Conservation (phyloP, 2,329 filamentous ascomycete species). For the Aspergillus neotritici region DNA sequence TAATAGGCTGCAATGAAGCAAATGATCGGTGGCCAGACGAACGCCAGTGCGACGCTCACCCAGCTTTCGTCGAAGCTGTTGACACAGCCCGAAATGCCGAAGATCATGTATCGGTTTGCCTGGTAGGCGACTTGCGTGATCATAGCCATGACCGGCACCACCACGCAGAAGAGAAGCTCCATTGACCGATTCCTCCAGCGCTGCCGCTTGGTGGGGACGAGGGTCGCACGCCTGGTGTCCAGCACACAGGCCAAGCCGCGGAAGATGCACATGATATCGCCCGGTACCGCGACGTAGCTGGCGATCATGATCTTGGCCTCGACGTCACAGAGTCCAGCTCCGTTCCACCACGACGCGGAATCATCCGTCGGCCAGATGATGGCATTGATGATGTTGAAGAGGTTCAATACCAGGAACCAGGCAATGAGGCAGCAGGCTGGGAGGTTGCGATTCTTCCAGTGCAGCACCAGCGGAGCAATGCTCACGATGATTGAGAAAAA, state of each 20-base stretch:
- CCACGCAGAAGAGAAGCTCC: conserved; percentile 53
- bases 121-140: conserved; percentile 57
- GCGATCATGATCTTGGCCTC: conserved; percentile 55
- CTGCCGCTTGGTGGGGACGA: conserved; percentile 47
- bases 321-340: conserved; percentile 59
- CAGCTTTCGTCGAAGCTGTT: conserved; percentile 52
- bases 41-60: conserved; percentile 50
- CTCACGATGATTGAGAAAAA: conserved; percentile 48
- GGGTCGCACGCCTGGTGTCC: conserved; percentile 51
- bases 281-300: conserved; percentile 48
- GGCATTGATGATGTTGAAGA: conserved; percentile 57
- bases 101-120: conserved; percentile 53
- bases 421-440: conserved; percentile 53
- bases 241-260: conserved; percentile 56
- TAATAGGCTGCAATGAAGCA: conserved; percentile 51
- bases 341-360: conserved; percentile 51
- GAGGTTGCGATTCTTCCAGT: conserved; percentile 56
- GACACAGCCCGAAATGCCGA: conserved; percentile 55
- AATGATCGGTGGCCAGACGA: conserved; percentile 53
- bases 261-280: conserved; percentile 54
- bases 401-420: conserved; percentile 53
- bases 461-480: conserved; percentile 55
- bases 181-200: conserved; percentile 44
- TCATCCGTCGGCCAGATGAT: conserved; percentile 60
- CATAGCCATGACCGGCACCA: conserved; percentile 52